phyloP scores from a whole-genome alignment of 495 filamentous ascomycete genomes.

The Jackrogersella multiformis region DNA sequence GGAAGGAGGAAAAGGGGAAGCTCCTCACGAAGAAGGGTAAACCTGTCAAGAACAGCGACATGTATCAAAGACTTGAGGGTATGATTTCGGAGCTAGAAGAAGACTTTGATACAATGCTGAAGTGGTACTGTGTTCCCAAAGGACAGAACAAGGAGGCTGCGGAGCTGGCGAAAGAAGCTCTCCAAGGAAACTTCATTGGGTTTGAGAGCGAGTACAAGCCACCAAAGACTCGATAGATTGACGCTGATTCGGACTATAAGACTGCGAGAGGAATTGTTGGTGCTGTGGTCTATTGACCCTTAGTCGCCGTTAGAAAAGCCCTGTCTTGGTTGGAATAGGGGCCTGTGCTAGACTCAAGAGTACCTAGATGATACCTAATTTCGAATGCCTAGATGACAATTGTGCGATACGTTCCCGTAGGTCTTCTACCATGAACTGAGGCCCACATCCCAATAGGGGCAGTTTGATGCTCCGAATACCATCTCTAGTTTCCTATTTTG shows the following conservation, averaged over 20 bases:
- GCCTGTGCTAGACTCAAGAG: background rate
- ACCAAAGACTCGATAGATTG: background rate
- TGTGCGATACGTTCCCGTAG: too few relatives aligned
- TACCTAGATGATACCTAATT: too few relatives aligned
- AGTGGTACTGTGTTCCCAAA: constrained; percentile 5
- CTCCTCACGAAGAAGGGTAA: background rate
- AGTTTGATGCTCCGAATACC: too few relatives aligned
- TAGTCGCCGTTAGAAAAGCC: background rate
- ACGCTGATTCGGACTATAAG: background rate
- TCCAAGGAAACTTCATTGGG: background rate
- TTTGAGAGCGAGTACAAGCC: background rate
- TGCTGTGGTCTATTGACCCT: background rate
- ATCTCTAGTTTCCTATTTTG: too few relatives aligned
- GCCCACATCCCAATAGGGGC: too few relatives aligned
- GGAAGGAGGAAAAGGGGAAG: background rate
- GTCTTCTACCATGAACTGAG: too few relatives aligned
- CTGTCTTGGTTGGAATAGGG: background rate
- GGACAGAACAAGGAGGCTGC: background rate
- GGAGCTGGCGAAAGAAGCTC: background rate
- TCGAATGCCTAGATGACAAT: too few relatives aligned
- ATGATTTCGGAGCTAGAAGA: background rate
- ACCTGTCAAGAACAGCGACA: background rate
- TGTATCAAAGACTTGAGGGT: background rate
- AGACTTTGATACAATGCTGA: background rate
- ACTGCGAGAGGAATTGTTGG: background rate